phyloP scores from a whole-genome alignment of 129 eudicot species.

The Helichrysum umbraculigerum region DNA sequence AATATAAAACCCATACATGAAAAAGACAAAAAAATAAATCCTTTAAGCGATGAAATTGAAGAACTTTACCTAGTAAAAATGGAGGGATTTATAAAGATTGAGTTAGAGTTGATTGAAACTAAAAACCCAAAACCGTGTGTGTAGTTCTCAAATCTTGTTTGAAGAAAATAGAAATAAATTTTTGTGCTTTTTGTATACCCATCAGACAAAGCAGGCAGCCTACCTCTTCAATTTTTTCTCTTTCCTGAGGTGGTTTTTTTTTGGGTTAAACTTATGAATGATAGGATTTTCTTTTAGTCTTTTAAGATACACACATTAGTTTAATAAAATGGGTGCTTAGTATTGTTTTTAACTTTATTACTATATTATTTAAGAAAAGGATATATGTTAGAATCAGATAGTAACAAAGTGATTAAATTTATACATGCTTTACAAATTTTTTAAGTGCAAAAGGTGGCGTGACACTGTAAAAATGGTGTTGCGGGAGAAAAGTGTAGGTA shows the following conservation, averaged over 20 bases:
- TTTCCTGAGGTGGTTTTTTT: not conserved
- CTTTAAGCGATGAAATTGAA: conserved; percentile 24
- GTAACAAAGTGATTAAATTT: too few species aligned
- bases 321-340: too few species aligned
- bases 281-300: too few species aligned
- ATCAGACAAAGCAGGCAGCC: not conserved
- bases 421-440: too few species aligned
- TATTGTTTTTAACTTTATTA: too few species aligned
- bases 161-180: not conserved
- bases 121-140: conserved; percentile 22
- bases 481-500: too few species aligned
- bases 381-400: not conserved
- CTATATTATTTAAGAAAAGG: too few species aligned
- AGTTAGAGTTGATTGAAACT: not conserved
- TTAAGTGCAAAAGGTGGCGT: too few species aligned
- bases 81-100: not conserved
- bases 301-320: too few species aligned
- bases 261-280: too few species aligned
- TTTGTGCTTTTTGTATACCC: not conserved
- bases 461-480: too few species aligned
- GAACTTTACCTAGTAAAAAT: conserved; percentile 21
- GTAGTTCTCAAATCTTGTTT: not conserved
- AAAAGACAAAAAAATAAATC: conserved; percentile 1
- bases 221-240: not conserved
- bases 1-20: not conserved